A percentile compares a stretch with the other conserved stretches of the same genome.
Evolutionary conservation across 495 filamentous ascomycete species (phyloP).

Genomic region (Podospora didyma): DNA sequence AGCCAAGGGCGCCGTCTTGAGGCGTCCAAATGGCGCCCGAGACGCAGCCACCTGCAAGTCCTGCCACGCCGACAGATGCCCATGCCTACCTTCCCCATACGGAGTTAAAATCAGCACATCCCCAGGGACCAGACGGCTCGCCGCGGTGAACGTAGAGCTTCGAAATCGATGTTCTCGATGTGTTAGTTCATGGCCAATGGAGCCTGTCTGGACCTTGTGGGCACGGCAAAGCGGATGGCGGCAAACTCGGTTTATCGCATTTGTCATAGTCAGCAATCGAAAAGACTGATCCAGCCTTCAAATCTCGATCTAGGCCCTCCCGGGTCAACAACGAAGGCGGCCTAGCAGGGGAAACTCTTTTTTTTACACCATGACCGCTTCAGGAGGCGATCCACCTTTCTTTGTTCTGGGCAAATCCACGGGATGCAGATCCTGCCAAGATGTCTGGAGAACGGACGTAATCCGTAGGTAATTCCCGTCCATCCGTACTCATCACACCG

Average conservation of each 20-base stretch:
- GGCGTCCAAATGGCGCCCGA: too few species aligned
- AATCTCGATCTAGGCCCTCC: constrained; percentile 1
- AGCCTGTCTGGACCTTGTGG: too few species aligned
- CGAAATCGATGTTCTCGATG: too few species aligned
- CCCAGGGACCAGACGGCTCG: too few species aligned
- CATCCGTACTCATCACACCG: too few species aligned
- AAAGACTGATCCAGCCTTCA: background rate
- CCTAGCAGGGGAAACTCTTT: background rate
- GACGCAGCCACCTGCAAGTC: too few species aligned
- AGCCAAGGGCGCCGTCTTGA: too few species aligned
- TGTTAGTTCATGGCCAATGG: too few species aligned
- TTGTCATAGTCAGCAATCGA: background rate
- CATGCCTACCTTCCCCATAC: too few species aligned
- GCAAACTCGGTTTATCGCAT: background rate
- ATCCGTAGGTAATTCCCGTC: background rate
- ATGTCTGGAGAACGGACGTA: background rate
- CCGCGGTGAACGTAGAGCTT: too few species aligned
- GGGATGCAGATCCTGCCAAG: background rate
- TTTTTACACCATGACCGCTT: background rate
- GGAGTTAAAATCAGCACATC: background rate
- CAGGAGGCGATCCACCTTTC: background rate
- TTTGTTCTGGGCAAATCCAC: background rate
- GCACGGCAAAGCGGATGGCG: too few species aligned
- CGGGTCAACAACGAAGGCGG: background rate
- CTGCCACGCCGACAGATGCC: too few species aligned